phyloP scores from a whole-genome alignment of 2,329 filamentous ascomycete genomes.

The Alternaria sp. region DNA sequence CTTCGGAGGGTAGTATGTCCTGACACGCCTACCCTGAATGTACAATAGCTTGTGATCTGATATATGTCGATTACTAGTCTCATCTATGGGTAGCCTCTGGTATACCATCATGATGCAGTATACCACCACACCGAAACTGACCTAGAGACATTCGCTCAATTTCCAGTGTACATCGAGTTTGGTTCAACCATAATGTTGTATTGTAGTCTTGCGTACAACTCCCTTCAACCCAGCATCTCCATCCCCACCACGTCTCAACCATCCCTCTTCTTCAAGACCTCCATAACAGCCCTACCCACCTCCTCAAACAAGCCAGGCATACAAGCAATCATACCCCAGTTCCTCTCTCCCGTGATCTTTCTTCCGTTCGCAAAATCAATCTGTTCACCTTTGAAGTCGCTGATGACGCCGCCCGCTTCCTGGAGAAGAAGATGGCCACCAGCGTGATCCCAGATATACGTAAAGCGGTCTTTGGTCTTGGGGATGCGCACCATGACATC shows the following conservation, averaged over 20 bases:
- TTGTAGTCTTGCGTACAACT: background rate
- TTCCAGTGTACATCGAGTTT: background rate
- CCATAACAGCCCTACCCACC: constrained; percentile 36
- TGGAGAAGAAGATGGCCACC: constrained; percentile 60
- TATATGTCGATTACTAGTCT: background rate
- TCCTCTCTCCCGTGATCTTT: constrained; percentile 39
- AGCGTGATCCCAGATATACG: constrained; percentile 63
- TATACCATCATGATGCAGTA: background rate
- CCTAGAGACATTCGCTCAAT: background rate
- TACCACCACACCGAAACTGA: background rate
- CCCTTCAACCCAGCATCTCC: background rate
- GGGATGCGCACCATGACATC: constrained; percentile 60
- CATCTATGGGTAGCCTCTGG: background rate
- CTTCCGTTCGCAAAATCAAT: constrained; percentile 55
- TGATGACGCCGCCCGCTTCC: constrained; percentile 59
- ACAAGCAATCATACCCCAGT: constrained; percentile 46
- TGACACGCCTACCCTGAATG: background rate
- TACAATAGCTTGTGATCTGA: background rate
- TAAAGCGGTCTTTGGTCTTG: constrained; percentile 51
- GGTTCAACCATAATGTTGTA: background rate
- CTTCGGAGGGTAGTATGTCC: background rate
- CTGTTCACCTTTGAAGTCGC: constrained; percentile 57
- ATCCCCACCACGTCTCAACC: background rate
- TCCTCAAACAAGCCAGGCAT: constrained; percentile 35
- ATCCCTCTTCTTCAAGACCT: constrained; percentile 31